Evolutionary conservation across 192 early-diverging fungal genomes (phyloP).

Genomic region (Linnemannia exigua): DNA sequence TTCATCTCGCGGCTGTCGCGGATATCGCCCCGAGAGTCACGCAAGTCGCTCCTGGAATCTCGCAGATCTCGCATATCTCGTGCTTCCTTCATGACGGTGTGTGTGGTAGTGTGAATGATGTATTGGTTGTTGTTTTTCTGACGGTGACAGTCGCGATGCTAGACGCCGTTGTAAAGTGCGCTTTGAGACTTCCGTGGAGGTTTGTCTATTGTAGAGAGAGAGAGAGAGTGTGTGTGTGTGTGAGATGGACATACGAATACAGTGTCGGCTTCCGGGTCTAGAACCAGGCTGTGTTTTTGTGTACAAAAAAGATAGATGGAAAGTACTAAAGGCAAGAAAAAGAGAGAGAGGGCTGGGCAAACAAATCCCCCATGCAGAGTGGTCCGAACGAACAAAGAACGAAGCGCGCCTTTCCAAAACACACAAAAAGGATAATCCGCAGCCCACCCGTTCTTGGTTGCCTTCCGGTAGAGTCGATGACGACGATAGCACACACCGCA

Average conservation of each 20-base stretch:
- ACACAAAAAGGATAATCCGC: background rate
- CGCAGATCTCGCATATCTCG: conserved; percentile 33
- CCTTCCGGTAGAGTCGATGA: background rate
- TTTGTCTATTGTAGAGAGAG: background rate
- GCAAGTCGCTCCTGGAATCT: conserved; percentile 16
- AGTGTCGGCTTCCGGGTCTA: background rate
- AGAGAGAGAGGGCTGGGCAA: background rate
- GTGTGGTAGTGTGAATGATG: conserved; percentile 10
- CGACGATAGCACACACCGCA: background rate
- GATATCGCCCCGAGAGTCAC: conserved; percentile 18
- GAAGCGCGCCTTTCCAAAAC: background rate
- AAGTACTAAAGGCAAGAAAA: no score
- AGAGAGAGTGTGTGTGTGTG: no score
- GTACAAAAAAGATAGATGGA: background rate
- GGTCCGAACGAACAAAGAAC: conserved; percentile 5
- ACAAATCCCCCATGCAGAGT: conserved; percentile 4
- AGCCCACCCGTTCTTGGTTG: background rate
- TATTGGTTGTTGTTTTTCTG: background rate
- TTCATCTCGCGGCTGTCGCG: conserved; percentile 45
- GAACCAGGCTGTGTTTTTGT: conserved; percentile 1
- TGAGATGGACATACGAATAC: no score
- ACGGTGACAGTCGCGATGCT: background rate
- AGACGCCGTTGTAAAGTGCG: background rate
- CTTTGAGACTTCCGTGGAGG: background rate
- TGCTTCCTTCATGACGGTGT: conserved; percentile 34